Percentiles rank a stretch among this genome's conserved stretches.
Conservation (phyloP, 768 basidiomycete genomes). For the Boletus reticulatus region DNA sequence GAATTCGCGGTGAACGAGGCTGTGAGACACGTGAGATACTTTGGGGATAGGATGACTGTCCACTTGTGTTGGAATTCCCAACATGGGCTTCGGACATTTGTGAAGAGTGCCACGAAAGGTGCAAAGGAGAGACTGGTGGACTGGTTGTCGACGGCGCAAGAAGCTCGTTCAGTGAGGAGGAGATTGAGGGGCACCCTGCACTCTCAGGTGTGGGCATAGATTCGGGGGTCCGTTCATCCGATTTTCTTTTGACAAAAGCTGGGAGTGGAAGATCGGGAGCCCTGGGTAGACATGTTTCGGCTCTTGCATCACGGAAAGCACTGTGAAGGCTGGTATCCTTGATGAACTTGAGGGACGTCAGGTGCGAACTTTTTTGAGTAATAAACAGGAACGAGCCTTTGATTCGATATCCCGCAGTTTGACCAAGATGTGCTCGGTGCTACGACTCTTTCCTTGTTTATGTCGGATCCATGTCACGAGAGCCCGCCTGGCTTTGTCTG, state of each 20-base stretch:
- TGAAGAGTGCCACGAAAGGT: conserved; percentile 2
- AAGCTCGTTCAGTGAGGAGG: background rate
- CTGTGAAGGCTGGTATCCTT: conserved; percentile 24
- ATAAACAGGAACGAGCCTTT: conserved; percentile 19
- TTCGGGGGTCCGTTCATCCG: background rate
- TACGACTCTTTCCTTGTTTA: conserved; percentile 29
- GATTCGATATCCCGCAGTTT: conserved; percentile 29
- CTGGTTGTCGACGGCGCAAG: background rate
- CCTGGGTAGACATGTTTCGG: conserved; percentile 26
- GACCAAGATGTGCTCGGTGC: conserved; percentile 29
- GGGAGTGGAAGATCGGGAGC: conserved; percentile 28
- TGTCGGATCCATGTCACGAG: conserved; percentile 29
- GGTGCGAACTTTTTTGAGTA: background rate
- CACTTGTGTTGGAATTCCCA: background rate
- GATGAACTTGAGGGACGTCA: conserved; percentile 26
- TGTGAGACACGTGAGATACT: background rate
- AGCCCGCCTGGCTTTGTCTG: conserved; percentile 24
- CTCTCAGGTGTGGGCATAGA: background rate
- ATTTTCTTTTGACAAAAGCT: background rate
- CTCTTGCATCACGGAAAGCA: conserved; percentile 35
- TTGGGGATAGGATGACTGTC: conserved; percentile 5
- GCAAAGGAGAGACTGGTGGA: background rate
- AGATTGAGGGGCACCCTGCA: background rate
- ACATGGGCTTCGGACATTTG: background rate
- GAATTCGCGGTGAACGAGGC: conserved; percentile 7